Evolutionary conservation across 305 asterid species (phyloP), one percentile per base, ranked within the genome.

Genomic region (Solanum aculeatissimum): DNA sequence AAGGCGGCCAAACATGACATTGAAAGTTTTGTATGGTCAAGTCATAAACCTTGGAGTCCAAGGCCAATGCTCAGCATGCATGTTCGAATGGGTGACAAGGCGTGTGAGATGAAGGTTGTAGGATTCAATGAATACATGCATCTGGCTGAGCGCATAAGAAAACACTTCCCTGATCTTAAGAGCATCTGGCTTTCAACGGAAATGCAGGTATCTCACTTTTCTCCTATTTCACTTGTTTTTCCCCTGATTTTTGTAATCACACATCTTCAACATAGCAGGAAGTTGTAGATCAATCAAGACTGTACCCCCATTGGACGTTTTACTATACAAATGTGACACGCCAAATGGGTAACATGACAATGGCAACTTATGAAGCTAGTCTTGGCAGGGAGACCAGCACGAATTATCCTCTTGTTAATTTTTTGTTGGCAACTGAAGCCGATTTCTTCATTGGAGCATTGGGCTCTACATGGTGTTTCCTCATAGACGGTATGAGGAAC

Each of bases 1-100:
- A 89, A 84, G 80, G 81, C 2, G 27, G 78, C 47, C 7, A 54
- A 55, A 81, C 72, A 70, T 32, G 95, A 88, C 66, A 87, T 97
- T 9, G 97, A 93, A 88, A 91, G 89, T 84, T 92, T 87, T 74
- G 99, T 95, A 19, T 94, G 99, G 99, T 95, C 98, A 7, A 91
- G 89, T 87, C 91, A 91, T 74, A 91, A 89, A 85, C 93, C 98
- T 49, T 97, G 98, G 99, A 86, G 90, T 60, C 98, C 98, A 79
- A 93, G 89, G 35, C 98, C 98, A 29, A 71, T 94, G 91, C 85
- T 95, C 86, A 95, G 98, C 89, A 89, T 97, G 91, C 99, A 95
- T 63, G 97, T 97, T 3, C 88, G 99, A 68, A 97, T 95, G 98
- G 98, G 98, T 8, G 98, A 97, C 85, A 94, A 97, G 89, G 98